phyloP scores from a whole-genome alignment of 805 yeast species.

The Candida taoyuanica region DNA sequence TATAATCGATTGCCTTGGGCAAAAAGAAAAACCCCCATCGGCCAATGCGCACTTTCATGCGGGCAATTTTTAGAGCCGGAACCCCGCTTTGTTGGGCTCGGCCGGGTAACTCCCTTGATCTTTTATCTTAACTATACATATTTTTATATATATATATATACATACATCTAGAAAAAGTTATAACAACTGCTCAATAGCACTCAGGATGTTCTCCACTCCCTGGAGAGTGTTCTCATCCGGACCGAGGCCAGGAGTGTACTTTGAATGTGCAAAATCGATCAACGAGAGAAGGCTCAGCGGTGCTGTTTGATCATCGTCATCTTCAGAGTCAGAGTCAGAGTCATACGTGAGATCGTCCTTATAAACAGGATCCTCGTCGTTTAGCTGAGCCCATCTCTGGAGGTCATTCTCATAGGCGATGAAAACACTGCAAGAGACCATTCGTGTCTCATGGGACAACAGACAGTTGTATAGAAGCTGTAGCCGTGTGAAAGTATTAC shows the following conservation, averaged over 20 bases:
- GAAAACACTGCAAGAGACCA: slow-evolving; percentile 69
- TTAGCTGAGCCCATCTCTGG: slow-evolving; percentile 43
- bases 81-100: background rate
- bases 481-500: slow-evolving; percentile 51
- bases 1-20: too few relatives aligned
- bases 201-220: slow-evolving; percentile 64
- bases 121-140: too few relatives aligned
- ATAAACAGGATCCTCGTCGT: slow-evolving; percentile 37
- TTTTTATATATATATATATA: too few relatives aligned
- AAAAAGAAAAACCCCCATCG: background rate
- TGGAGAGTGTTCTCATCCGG: slow-evolving; percentile 64
- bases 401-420: slow-evolving; percentile 69
- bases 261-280: slow-evolving; percentile 91
- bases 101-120: background rate
- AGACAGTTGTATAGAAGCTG: slow-evolving; percentile 64
- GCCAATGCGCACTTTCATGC: background rate
- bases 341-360: slow-evolving; percentile 31
- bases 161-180: too few relatives aligned
- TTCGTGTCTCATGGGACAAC: slow-evolving; percentile 53
- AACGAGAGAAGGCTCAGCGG: slow-evolving; percentile 57
- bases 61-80: background rate
- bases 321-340: slow-evolving; percentile 31
- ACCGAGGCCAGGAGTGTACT: slow-evolving; percentile 54
- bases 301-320: slow-evolving; percentile 26
- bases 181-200: slow-evolving; percentile 31